phyloP scores from a whole-genome alignment of 2,329 filamentous ascomycete genomes.

The Cladobotryum protrusum region DNA sequence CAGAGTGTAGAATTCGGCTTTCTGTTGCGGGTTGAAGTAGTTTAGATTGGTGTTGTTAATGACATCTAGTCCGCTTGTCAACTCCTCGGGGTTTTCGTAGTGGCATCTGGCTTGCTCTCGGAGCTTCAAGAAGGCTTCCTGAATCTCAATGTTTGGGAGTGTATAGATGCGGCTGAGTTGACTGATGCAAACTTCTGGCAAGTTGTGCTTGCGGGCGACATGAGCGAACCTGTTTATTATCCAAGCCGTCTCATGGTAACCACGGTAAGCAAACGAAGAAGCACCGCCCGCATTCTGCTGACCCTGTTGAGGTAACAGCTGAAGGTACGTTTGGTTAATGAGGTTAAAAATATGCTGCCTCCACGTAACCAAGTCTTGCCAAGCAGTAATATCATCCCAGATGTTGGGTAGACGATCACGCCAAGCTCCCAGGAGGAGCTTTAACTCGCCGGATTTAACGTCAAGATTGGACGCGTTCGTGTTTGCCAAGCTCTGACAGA shows the following conservation, averaged over 20 bases:
- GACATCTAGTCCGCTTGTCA: slow-evolving; percentile 89
- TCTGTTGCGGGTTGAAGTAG: slow-evolving; percentile 93
- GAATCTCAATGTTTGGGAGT: slow-evolving; percentile 97
- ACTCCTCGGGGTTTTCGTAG: slow-evolving; percentile 89
- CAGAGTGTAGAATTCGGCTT: slow-evolving; percentile 97
- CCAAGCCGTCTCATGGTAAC: slow-evolving; percentile 98
- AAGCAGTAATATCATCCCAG: slow-evolving; percentile 99
- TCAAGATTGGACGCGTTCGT: slow-evolving; percentile 85
- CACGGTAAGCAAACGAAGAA: slow-evolving; percentile 84
- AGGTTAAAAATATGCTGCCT: slow-evolving; percentile 97
- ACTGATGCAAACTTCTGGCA: slow-evolving; percentile 94
- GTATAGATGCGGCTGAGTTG: slow-evolving; percentile 98
- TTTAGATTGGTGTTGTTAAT: slow-evolving; percentile 99
- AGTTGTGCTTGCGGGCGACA: slow-evolving; percentile 91
- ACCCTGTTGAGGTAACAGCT: slow-evolving; percentile 71
- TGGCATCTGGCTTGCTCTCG: slow-evolving; percentile 99
- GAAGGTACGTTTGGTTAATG: slow-evolving; percentile 90
- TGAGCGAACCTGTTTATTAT: slow-evolving; percentile 99
- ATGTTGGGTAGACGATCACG: slow-evolving; percentile 91
- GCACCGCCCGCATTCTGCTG: slow-evolving; percentile 75
- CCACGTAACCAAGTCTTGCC: slow-evolving; percentile 99
- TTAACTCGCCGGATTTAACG: slow-evolving; percentile 90
- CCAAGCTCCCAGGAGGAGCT: slow-evolving; percentile 89
- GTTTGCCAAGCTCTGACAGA: slow-evolving; percentile 81
- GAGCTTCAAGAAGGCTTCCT: slow-evolving; percentile 96